These are phyloP conservation scores for Bipolaris victoriae DNA, from an alignment of 2,329 filamentous ascomycete species.

Conservation along the genomic window DNA sequence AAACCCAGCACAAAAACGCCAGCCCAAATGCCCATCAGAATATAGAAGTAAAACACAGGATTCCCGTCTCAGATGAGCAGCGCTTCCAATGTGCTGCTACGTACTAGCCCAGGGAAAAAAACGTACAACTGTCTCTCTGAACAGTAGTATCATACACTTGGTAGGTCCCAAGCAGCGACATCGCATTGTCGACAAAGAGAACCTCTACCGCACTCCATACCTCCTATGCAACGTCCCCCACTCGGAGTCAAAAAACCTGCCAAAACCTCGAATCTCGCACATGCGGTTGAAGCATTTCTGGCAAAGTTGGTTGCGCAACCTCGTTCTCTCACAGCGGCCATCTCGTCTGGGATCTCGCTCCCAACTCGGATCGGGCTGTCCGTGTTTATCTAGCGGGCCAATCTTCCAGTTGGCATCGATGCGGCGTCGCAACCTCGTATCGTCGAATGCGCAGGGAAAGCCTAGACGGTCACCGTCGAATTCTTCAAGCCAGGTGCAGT, in stretches of 20 bases:
- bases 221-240: constrained; percentile 25
- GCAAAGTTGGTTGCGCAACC: constrained; percentile 27
- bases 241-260: constrained; percentile 29
- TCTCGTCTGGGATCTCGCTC: constrained; percentile 32
- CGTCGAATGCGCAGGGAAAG: constrained; percentile 33
- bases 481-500: constrained; percentile 27
- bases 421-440: constrained; percentile 19
- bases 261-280: constrained; percentile 33
- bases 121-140: too few relatives aligned
- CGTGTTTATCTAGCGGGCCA: constrained; percentile 26
- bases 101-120: not conserved
- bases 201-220: constrained; percentile 11
- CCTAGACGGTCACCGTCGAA: constrained; percentile 31
- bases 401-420: constrained; percentile 28
- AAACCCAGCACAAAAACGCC: too few relatives aligned
- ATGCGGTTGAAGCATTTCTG: constrained; percentile 33
- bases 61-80: too few relatives aligned
- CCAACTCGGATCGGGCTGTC: constrained; percentile 28
- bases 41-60: too few relatives aligned
- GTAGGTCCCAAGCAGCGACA: too few relatives aligned
- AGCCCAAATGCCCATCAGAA: too few relatives aligned
- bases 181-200: not conserved
- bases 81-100: too few relatives aligned
- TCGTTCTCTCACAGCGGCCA: constrained; percentile 26
- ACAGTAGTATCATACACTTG: too few relatives aligned